Base-by-base conservation (phyloP, 2,329 filamentous ascomycete species). In the Diplodia scrobiculata region DNA sequence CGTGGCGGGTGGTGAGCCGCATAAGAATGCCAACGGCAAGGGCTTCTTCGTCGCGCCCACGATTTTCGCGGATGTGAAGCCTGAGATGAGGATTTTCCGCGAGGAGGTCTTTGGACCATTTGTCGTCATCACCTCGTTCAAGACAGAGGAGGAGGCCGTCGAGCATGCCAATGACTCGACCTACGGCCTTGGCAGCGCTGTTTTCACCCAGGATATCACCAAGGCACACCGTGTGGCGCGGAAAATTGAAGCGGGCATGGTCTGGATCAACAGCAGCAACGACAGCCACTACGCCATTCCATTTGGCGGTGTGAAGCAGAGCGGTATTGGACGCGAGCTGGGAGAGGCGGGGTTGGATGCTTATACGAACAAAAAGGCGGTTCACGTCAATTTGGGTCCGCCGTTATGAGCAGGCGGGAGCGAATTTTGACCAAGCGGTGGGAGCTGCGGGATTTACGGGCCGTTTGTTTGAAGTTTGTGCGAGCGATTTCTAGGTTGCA, bases 61-160 rank as follows among this genome's bases (percentile, higher is more conserved):
- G 1, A 85, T 88, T 65, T 82, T 88, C 32, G 79, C 83, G 38
- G 84, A 84, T 68, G 85, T 85, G 25, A 82, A 84, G 0, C 84
- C 86, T 68, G 78, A 83, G 47, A 83, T 84, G 1, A 75, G 80
- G 11, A 79, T 88, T 19, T 84, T 87, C 10, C 75, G 78, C 34
- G 86, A 88, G 69, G 86, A 89, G 72, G 83, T 85, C 3, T 89
- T 88, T 69, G 86, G 68, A 0, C 88, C 88, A 0, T 86, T 91
- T 36, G 80, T 90, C 1, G 87, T 88, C 0, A 76, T 89, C 7
- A 72, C 89, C 65, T 83, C 81, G 21, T 91, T 87, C 86, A 78
- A 78, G 0, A 80, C 84, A 32, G 87, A 90, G 68, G 75, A 75
- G 14, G 74, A 76, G 83, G 78, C 83, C 80, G 67, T 79, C 78